These are phyloP conservation scores for Chlorophyllum brunneum DNA, from an alignment of 768 basidiomycete species.

Conservation along the genomic window DNA sequence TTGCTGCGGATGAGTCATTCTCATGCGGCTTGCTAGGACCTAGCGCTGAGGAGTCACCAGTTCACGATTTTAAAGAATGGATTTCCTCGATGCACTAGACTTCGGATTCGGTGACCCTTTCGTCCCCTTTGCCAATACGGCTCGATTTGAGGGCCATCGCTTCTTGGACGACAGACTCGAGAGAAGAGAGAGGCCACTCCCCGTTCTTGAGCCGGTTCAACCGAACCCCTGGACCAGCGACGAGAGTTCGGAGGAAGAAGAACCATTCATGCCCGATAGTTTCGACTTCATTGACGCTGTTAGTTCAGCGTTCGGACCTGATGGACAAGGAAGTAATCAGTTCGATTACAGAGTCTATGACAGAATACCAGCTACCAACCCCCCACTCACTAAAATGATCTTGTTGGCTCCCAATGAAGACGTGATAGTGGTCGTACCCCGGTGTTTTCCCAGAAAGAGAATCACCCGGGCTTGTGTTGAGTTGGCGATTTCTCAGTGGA, in stretches of 20 bases:
- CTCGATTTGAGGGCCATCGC: neutral
- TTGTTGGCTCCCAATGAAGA: neutral
- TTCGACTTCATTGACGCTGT: neutral
- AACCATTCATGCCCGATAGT: neutral
- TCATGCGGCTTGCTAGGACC: no score
- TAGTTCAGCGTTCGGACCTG: neutral
- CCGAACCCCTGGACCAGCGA: neutral
- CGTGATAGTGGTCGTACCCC: neutral
- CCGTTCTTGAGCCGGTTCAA: neutral
- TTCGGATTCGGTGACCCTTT: no score
- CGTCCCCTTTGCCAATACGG: neutral
- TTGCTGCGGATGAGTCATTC: no score
- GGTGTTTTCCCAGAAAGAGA: neutral
- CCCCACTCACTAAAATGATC: neutral
- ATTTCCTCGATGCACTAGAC: no score
- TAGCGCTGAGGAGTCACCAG: no score
- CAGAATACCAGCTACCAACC: neutral
- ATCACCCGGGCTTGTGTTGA: conserved; percentile 3
- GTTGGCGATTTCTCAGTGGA: conserved; percentile 5
- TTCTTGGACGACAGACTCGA: neutral
- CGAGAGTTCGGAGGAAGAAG: neutral
- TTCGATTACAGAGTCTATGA: neutral
- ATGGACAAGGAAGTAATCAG: neutral
- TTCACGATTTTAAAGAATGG: no score
- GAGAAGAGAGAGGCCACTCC: neutral